Evolutionary conservation across 345 rosid genomes (phyloP).

Genomic region (Raphanus sativus): DNA sequence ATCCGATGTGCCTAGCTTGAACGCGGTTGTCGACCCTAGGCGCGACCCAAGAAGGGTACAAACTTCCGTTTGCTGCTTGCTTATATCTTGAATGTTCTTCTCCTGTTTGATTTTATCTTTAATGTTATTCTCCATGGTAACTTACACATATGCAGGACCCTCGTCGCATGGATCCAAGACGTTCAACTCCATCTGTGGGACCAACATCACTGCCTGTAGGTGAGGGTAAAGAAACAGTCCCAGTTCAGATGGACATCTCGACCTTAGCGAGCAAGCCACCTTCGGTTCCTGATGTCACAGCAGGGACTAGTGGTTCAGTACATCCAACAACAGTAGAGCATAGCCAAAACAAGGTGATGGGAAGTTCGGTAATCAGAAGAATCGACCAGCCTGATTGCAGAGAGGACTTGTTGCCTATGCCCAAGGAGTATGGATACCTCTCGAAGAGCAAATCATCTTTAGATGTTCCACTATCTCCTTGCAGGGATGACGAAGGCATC

Average conservation of each 20-base stretch:
- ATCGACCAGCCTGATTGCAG: conserved; percentile 46
- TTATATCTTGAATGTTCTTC: conserved; percentile 12
- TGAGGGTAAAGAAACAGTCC: conserved; percentile 49
- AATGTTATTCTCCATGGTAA: conserved; percentile 23
- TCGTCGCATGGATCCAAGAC: conserved; percentile 95
- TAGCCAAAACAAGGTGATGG: conserved; percentile 49
- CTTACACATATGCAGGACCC: conserved; percentile 74
- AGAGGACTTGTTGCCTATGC: conserved; percentile 48
- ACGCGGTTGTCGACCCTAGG: conserved; percentile 58
- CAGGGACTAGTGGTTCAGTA: conserved; percentile 44
- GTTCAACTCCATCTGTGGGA: conserved; percentile 50
- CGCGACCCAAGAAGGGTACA: conserved; percentile 97
- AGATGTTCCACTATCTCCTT: conserved; percentile 53
- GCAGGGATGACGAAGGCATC: conserved; percentile 48
- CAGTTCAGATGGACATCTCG: conserved; percentile 54
- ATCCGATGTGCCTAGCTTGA: conserved; percentile 51
- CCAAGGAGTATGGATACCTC: conserved; percentile 44
- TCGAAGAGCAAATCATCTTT: conserved; percentile 50
- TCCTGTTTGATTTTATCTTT: conserved; percentile 19
- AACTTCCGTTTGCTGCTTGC: conserved; percentile 15
- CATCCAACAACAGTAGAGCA: conserved; percentile 38
- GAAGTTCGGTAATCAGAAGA: conserved; percentile 44
- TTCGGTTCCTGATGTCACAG: conserved; percentile 38
- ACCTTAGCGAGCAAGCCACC: conserved; percentile 48
- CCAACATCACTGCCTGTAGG: conserved; percentile 41